A percentile compares a stretch with the other conserved stretches of the same genome.
Conservation (phyloP, 192 early-diverging fungal genomes). For the Backusella morwellensis region DNA sequence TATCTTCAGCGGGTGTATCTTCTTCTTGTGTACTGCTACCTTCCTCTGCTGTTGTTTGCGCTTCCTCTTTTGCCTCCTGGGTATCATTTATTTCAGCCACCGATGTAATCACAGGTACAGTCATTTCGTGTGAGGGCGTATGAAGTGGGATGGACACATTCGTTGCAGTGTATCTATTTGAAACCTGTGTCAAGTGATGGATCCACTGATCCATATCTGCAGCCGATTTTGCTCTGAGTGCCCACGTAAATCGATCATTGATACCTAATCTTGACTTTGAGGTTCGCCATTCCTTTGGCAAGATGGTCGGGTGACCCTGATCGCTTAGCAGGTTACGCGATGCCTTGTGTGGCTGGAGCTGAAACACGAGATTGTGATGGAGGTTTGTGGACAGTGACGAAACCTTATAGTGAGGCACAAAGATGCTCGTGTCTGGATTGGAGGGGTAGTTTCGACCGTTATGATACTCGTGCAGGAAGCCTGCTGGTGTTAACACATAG, state of each 20-base stretch:
- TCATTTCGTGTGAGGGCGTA: neutral
- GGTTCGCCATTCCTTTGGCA: constrained; percentile 10
- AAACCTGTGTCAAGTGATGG: neutral
- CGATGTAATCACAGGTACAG: neutral
- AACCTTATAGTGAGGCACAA: constrained; percentile 25
- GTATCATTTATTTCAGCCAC: neutral
- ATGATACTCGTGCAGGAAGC: constrained; percentile 25
- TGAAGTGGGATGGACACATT: neutral
- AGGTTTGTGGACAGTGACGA: constrained; percentile 21
- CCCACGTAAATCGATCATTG: neutral
- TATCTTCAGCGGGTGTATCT: neutral
- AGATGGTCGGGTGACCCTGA: neutral
- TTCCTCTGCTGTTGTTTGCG: neutral
- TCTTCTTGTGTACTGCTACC: neutral
- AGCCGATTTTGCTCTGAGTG: constrained; percentile 20
- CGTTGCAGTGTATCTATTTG: neutral
- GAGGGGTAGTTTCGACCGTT: constrained; percentile 17
- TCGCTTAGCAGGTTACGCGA: neutral
- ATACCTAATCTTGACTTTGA: neutral
- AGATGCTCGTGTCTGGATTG: constrained; percentile 2
- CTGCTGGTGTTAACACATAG: constrained; percentile 28
- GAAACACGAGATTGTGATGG: constrained; percentile 28
- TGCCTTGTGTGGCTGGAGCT: constrained; percentile 23
- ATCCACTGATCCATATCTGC: constrained; percentile 27
- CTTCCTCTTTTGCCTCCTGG: neutral